Base-by-base conservation (phyloP, 2,329 filamentous ascomycete genomes). In the Pestalotiopsis sp. region DNA sequence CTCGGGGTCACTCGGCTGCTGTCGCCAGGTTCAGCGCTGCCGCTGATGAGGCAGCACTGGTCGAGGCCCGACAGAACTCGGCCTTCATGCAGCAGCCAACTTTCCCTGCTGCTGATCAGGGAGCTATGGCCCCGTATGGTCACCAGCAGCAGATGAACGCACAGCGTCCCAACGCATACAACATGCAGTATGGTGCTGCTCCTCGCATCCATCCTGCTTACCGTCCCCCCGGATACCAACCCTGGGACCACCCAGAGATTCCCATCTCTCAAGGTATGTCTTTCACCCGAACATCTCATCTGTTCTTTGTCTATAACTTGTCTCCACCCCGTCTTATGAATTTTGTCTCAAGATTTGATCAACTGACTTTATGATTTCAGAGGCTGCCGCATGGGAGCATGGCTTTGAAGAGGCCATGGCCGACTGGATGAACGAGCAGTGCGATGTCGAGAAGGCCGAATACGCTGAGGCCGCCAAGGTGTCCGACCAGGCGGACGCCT, bases 341-440 rank as follows among this genome's bases (percentile, higher is more conserved):
- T 2, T 36, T 36, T 36, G 7, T 36, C 31, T 36, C 6, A 36
- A 36, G 31, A 36, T 36, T 36, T 36, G 31, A 36, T 36, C 6
- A 9, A 9, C 31, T 36, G 31, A 36, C 31, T 36, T 36, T 36
- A 7, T 36, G 31, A 36, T 9, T 36, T 36, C 41, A 58, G 45
- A n/a, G 9, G 27, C 41, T 36, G 52, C 45, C 4, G 52, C 52
- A 31, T 38, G 27, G 36, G 45, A 66, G 45, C 27, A 6, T 3
- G 38, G 20, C 14, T 58, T 66, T 23, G 64, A 56, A 3, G 49
- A 58, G 14, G 64, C 64, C 11, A 66, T 66, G 64, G 49, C 27
- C 20, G 64, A 66, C 23, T 66, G 45, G 61, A 49, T 64, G 61
- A 14, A 36, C 11, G 13, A 59, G 27, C 57, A 59, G 57, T 20